These are phyloP conservation scores for Apiotrichum sp. DNA, from an alignment of 1,284 basidiomycete species.

Conservation along the genomic window DNA sequence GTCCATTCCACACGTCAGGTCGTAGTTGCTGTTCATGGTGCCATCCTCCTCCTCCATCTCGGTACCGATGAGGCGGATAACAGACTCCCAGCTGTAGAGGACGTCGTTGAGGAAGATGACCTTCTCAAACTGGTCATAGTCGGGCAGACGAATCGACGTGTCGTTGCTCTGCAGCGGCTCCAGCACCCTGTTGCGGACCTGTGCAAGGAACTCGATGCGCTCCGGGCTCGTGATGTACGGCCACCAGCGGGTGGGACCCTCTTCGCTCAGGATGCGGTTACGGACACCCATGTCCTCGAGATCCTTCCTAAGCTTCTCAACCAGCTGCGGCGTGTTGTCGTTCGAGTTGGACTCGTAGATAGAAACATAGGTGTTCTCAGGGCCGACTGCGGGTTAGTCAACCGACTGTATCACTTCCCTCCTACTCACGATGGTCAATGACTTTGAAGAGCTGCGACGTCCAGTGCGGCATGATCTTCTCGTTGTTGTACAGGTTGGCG, in stretches of 20 bases:
- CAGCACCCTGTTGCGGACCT: conserved; percentile 51
- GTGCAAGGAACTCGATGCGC: conserved; percentile 51
- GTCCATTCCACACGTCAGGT: conserved; percentile 57
- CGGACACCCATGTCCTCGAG: conserved; percentile 40
- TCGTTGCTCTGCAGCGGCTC: conserved; percentile 43
- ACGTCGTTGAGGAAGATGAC: conserved; percentile 55
- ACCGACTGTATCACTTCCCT: no score
- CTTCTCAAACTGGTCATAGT: conserved; percentile 47
- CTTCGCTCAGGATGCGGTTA: conserved; percentile 44
- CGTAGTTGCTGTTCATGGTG: conserved; percentile 39
- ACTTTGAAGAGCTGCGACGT: conserved; percentile 18
- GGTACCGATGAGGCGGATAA: conserved; percentile 52
- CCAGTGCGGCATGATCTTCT: conserved; percentile 22
- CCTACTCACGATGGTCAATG: conserved; percentile 21
- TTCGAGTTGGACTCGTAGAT: conserved; percentile 55
- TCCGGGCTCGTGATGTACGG: conserved; percentile 45
- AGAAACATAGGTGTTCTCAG: conserved; percentile 54
- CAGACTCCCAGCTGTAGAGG: conserved; percentile 50
- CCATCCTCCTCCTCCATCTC: conserved; percentile 11
- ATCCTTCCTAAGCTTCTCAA: conserved; percentile 43
- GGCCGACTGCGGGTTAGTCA: conserved; percentile 45
- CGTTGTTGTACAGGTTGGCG: conserved; percentile 33
- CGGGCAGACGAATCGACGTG: conserved; percentile 27
- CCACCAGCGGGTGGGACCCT: conserved; percentile 26
- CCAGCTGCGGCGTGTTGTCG: conserved; percentile 50